These are phyloP conservation scores for Fusarium nurragi DNA, from an alignment of 2,329 filamentous ascomycete genomes.

Conservation along the genomic window DNA sequence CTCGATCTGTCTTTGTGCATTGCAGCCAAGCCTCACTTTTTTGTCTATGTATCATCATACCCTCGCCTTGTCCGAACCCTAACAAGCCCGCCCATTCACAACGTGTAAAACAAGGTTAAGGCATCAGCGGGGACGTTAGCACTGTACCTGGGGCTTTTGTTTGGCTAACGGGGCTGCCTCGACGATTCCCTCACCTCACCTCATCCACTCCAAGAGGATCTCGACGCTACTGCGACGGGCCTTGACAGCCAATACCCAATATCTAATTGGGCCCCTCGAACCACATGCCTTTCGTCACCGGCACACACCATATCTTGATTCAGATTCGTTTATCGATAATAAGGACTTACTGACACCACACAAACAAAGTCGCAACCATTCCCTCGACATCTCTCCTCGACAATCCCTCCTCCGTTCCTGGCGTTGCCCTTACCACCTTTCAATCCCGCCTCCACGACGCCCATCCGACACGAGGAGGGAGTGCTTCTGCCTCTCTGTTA, in stretches of 20 bases:
- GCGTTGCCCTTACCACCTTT: slow-evolving; percentile 40
- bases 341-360: not conserved
- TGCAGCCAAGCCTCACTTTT: slow-evolving; percentile 26
- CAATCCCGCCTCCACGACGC: slow-evolving; percentile 32
- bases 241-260: slow-evolving; percentile 5
- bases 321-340: slow-evolving; percentile 5
- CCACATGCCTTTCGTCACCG: slow-evolving; percentile 30
- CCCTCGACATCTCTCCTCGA: slow-evolving; percentile 39
- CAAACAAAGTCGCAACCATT: slow-evolving; percentile 49
- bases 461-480: slow-evolving; percentile 51
- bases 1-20: slow-evolving; percentile 13
- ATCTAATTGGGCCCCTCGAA: slow-evolving; percentile 33
- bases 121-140: slow-evolving; percentile 27
- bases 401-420: slow-evolving; percentile 54
- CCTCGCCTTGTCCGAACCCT: not conserved
- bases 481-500: slow-evolving; percentile 27
- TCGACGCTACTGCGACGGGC: slow-evolving; percentile 8
- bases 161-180: slow-evolving; percentile 23
- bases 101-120: slow-evolving; percentile 13
- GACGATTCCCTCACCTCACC: slow-evolving; percentile 34
- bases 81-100: not conserved
- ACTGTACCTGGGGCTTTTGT: slow-evolving; percentile 15
- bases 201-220: slow-evolving; percentile 15
- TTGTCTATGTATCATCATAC: not conserved
- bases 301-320: slow-evolving; percentile 16